Evolutionary conservation across 129 eudicot genomes (phyloP).

Genomic region (Apium graveolens): DNA sequence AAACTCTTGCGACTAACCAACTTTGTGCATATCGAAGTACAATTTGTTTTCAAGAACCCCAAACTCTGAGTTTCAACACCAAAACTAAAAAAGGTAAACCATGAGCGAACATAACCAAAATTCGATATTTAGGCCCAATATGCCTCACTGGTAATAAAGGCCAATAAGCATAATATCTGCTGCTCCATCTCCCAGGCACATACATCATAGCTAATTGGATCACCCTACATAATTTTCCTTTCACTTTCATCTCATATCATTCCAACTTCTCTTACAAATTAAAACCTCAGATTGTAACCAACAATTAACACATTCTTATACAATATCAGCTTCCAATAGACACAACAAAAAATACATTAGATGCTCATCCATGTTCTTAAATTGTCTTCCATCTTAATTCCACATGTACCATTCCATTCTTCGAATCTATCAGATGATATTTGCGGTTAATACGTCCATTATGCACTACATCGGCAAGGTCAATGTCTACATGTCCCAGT

Average conservation of each 20-base stretch:
- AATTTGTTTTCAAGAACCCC: too few relatives aligned
- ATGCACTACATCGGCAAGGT: constrained; percentile 73
- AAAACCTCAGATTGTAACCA: neutral
- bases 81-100: too few relatives aligned
- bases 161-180: too few relatives aligned
- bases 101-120: too few relatives aligned
- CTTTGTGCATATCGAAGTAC: too few relatives aligned
- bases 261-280: neutral
- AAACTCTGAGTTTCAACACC: too few relatives aligned
- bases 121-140: too few relatives aligned
- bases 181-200: neutral
- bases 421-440: constrained; percentile 76
- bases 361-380: constrained; percentile 15
- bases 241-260: neutral
- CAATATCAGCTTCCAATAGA: neutral
- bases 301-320: neutral
- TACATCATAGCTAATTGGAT: neutral
- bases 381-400: constrained; percentile 69
- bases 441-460: constrained; percentile 77
- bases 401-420: constrained; percentile 71
- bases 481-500: constrained; percentile 68
- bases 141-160: too few relatives aligned
- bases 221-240: neutral
- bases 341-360: neutral
- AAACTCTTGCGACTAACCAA: too few relatives aligned